Conservation (phyloP, 129 eudicot genomes). For the Dittrichia graveolens region DNA sequence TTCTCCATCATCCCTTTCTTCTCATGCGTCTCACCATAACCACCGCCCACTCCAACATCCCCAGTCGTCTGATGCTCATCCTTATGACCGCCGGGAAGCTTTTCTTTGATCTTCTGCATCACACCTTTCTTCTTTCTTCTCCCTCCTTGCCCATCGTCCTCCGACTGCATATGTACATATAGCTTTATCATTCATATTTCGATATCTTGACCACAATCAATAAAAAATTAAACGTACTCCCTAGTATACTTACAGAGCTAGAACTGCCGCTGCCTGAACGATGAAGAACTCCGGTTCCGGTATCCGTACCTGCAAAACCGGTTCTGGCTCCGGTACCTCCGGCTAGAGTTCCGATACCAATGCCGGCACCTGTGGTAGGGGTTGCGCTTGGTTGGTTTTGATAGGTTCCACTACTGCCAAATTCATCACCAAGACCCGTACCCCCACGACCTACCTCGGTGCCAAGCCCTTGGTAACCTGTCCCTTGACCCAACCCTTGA, state of each 20-base stretch:
- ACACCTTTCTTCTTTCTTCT: conserved; percentile 67
- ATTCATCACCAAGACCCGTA: conserved; percentile 16
- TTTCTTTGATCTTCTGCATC: conserved; percentile 60
- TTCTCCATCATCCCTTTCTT: conserved; percentile 77
- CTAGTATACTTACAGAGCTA: conserved; percentile 46
- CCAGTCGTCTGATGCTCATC: not conserved
- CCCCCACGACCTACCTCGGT: not conserved
- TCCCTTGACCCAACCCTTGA: conserved; percentile 7
- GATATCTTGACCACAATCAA: too few species aligned
- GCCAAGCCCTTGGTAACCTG: not conserved
- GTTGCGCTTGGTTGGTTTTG: conserved; percentile 39
- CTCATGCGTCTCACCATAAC: conserved; percentile 39
- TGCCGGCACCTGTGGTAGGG: not conserved
- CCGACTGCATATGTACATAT: conserved; percentile 41
- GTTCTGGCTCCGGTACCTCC: not conserved
- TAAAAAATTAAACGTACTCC: not conserved
- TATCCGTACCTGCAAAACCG: not conserved
- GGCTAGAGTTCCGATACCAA: not conserved
- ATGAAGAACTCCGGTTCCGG: conserved; percentile 34
- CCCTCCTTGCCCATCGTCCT: conserved; percentile 71
- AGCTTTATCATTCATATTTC: too few species aligned
- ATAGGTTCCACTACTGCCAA: not conserved
- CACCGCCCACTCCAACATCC: conserved; percentile 2
- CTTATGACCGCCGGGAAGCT: conserved; percentile 43
- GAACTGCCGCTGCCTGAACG: conserved; percentile 68